A percentile compares a stretch with the other conserved stretches of the same genome.
These are phyloP conservation scores for Boletus smithii DNA, from an alignment of 1,284 basidiomycete species.

Conservation along the genomic window DNA sequence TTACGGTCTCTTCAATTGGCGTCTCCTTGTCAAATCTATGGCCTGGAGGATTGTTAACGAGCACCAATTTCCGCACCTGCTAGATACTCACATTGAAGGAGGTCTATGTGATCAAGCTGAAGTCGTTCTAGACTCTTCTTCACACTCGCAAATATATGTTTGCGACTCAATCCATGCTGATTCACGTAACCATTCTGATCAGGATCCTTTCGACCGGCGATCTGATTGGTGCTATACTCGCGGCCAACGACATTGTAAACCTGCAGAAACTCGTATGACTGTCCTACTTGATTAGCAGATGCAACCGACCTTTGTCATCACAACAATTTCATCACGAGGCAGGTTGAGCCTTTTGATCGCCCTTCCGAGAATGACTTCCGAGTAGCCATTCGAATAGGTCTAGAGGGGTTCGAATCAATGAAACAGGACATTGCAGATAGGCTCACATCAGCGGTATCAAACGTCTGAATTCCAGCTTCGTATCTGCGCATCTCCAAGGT, in stretches of 20 bases:
- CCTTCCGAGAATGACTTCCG: conserved; percentile 73
- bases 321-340: conserved; percentile 72
- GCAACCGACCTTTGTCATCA: conserved; percentile 65
- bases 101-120: conserved; percentile 67
- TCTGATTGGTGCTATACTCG: conserved; percentile 22
- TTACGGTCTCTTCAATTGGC: conserved; percentile 35
- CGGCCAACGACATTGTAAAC: conserved; percentile 38
- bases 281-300: background rate
- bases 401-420: conserved; percentile 18
- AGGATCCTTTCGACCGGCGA: conserved; percentile 21
- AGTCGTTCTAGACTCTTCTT: conserved; percentile 63
- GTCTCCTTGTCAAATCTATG: conserved; percentile 33
- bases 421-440: background rate
- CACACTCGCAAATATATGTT: conserved; percentile 74
- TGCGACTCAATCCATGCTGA: conserved; percentile 52
- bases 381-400: conserved; percentile 69
- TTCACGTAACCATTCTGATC: conserved; percentile 56
- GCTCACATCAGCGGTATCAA: conserved; percentile 60
- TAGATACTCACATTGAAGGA: conserved; percentile 50
- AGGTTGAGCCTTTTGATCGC: conserved; percentile 72
- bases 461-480: conserved; percentile 63
- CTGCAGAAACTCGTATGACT: conserved; percentile 19
- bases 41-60: conserved; percentile 13
- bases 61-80: too few relatives aligned
- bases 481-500: conserved; percentile 37